Evolutionary conservation across 169 alveolate species (phyloP).

Genomic region (Plasmodium falciparum): DNA sequence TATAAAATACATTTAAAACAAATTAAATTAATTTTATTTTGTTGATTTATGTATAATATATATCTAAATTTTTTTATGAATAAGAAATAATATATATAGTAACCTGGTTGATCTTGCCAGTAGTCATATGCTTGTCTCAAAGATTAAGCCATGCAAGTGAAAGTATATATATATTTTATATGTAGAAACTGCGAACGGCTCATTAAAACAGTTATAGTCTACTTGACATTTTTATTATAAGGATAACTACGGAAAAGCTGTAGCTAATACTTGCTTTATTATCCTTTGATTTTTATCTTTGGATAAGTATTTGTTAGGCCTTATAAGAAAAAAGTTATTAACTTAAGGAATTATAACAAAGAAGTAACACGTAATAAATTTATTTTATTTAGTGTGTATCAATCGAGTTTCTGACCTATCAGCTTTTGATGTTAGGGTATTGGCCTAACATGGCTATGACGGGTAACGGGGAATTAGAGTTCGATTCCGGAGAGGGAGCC

Average conservation of each 20-base stretch:
- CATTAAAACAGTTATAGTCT: constrained; percentile 86
- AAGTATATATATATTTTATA: constrained; percentile 80
- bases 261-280: constrained; percentile 75
- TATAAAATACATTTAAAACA: too few species aligned
- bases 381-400: constrained; percentile 70
- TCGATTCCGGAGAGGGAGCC: constrained; percentile 98
- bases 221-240: constrained; percentile 68
- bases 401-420: constrained; percentile 80
- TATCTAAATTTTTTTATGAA: background rate
- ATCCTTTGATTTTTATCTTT: background rate
- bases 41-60: background rate
- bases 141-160: constrained; percentile 97
- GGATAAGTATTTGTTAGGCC: constrained; percentile 48
- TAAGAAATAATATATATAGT: constrained; percentile 75
- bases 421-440: constrained; percentile 92
- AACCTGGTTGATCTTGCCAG: constrained; percentile 99
- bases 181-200: constrained; percentile 88
- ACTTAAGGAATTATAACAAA: constrained; percentile 74
- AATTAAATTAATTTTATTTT: too few species aligned
- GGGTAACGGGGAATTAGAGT: constrained; percentile 97
- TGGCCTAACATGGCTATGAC: constrained; percentile 95
- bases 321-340: constrained; percentile 39
- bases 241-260: constrained; percentile 79
- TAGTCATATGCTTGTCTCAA: constrained; percentile 97
- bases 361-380: constrained; percentile 74